These are phyloP conservation scores for Bisporella sp. DNA, from an alignment of 2,329 filamentous ascomycete species.

Conservation along the genomic window DNA sequence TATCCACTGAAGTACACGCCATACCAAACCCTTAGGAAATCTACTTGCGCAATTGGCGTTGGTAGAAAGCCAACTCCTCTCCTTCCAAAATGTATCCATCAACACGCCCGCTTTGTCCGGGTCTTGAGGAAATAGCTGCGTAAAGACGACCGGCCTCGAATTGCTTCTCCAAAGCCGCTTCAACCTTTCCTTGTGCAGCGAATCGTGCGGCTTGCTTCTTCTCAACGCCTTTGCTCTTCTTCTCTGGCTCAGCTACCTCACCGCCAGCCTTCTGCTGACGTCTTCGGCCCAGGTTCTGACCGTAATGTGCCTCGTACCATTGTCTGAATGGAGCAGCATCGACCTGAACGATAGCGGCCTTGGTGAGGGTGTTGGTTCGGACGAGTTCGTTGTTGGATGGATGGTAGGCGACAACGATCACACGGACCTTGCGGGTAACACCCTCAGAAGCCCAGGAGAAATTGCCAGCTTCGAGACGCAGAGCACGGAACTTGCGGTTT, in stretches of 20 bases:
- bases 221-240: constrained; percentile 91
- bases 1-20: constrained; percentile 25
- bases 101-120: constrained; percentile 91
- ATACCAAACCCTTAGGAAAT: constrained; percentile 26
- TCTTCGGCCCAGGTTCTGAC: constrained; percentile 78
- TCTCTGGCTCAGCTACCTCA: constrained; percentile 42
- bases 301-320: constrained; percentile 99
- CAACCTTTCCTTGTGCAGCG: constrained; percentile 84
- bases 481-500: constrained; percentile 99
- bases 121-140: constrained; percentile 86
- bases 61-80: constrained; percentile 99
- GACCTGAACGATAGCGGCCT: constrained; percentile 96
- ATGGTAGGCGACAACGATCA: constrained; percentile 98
- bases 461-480: constrained; percentile 98
- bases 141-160: constrained; percentile 98
- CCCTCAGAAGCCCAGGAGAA: constrained; percentile 99
- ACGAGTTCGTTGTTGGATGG: constrained; percentile 99
- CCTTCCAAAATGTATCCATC: constrained; percentile 99
- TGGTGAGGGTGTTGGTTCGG: constrained; percentile 99
- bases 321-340: constrained; percentile 98
- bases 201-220: constrained; percentile 92
- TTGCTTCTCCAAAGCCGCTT: constrained; percentile 88
- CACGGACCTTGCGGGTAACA: constrained; percentile 96
- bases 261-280: constrained; percentile 70
- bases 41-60: constrained; percentile 99